Evolutionary conservation across 257 asterid species (phyloP).

Genomic region (Perilla frutescens): DNA sequence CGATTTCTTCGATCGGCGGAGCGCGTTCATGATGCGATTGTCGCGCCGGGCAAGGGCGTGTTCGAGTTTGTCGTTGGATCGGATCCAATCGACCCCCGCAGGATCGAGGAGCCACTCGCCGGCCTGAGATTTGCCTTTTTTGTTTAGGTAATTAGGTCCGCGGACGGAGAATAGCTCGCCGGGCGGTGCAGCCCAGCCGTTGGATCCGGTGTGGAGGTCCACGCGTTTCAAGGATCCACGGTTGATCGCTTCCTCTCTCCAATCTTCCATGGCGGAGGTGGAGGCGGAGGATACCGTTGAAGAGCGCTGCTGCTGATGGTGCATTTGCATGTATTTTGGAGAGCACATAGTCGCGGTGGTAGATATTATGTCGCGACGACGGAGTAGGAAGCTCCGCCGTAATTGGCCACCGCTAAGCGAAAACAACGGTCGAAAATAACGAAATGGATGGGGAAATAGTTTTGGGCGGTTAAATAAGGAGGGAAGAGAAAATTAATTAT

Average conservation of each 20-base stretch:
- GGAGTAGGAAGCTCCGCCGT: slow-evolving; percentile 49
- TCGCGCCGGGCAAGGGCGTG: slow-evolving; percentile 76
- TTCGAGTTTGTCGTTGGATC: slow-evolving; percentile 75
- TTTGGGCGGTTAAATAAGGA: slow-evolving; percentile 26
- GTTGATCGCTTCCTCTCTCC: slow-evolving; percentile 69
- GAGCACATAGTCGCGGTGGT: slow-evolving; percentile 49
- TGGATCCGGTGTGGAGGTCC: slow-evolving; percentile 68
- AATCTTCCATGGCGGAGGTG: slow-evolving; percentile 44
- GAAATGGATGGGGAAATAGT: not conserved
- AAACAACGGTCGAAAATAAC: slow-evolving; percentile 7
- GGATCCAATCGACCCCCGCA: slow-evolving; percentile 93
- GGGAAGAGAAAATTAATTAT: not conserved
- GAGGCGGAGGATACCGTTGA: slow-evolving; percentile 30
- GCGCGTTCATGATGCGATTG: slow-evolving; percentile 65
- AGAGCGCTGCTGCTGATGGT: slow-evolving; percentile 41
- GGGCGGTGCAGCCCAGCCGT: slow-evolving; percentile 97
- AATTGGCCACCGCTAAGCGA: slow-evolving; percentile 19
- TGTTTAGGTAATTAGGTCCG: slow-evolving; percentile 66
- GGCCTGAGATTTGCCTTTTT: slow-evolving; percentile 62
- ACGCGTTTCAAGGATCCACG: slow-evolving; percentile 79
- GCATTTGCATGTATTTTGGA: slow-evolving; percentile 54
- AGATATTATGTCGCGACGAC: slow-evolving; percentile 25
- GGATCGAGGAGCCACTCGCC: slow-evolving; percentile 73
- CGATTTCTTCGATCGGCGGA: slow-evolving; percentile 41
- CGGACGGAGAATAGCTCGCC: slow-evolving; percentile 78